Conservation (phyloP, 768 basidiomycete species). For the Phylloporus scabripes region DNA sequence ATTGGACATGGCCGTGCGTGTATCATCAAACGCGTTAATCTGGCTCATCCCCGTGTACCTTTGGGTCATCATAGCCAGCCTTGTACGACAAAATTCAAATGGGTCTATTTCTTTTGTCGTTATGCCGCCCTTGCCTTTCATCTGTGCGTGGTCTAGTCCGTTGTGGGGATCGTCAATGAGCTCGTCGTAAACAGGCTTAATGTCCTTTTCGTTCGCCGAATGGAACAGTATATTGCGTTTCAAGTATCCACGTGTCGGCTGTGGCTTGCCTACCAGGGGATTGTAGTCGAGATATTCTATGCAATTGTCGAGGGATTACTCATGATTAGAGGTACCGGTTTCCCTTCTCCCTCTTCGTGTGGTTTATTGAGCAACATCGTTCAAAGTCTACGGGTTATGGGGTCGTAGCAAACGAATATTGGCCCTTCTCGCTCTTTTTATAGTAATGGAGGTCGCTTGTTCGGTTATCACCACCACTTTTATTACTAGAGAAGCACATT, state of each 20-base stretch:
- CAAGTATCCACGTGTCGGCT: neutral
- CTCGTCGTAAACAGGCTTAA: neutral
- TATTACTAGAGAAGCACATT: neutral
- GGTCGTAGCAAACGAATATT: conserved; percentile 3
- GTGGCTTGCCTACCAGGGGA: conserved; percentile 10
- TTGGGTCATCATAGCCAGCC: neutral
- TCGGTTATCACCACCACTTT: neutral
- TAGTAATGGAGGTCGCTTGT: conserved; percentile 1
- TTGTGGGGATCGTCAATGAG: neutral
- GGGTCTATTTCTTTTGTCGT: conserved; percentile 8
- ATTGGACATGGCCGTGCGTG: conserved; percentile 7
- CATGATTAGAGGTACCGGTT: conserved; percentile 7
- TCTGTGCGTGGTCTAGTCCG: neutral
- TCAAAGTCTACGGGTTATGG: conserved; percentile 5
- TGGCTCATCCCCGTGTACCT: neutral
- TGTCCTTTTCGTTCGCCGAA: conserved; percentile 3
- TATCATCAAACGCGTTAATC: neutral
- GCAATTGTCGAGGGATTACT: conserved; percentile 10
- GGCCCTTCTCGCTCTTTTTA: conserved; percentile 1
- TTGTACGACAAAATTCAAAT: conserved; percentile 1
- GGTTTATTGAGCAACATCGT: neutral
- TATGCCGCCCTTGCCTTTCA: conserved; percentile 7
- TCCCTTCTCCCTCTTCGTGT: neutral
- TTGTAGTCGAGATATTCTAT: conserved; percentile 1
- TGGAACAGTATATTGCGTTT: conserved; percentile 2